Base-by-base conservation (phyloP, 169 alveolate species). In the Eimeria maxima region DNA sequence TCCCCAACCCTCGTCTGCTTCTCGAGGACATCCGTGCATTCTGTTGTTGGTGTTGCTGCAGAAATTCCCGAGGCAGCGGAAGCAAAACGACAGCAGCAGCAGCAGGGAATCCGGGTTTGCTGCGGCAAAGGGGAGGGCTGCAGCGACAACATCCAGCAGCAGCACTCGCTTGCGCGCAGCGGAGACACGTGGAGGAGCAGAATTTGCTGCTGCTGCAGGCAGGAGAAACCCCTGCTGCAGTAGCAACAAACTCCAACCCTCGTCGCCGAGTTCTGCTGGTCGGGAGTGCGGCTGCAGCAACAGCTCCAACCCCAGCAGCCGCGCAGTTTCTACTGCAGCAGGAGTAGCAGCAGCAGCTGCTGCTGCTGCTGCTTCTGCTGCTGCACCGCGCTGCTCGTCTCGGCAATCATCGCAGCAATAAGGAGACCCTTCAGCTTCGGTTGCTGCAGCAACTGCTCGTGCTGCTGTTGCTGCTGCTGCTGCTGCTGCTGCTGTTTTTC, bases 21-120 rank as follows among this genome's bases (percentile, higher is more conserved):
- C 16, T 14, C 6, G 60, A 53, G 60, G 20, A 53, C 60, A 53
- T 7, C 10, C 16, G 0, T 53, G 60, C 60, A 53, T 53, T 53
- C 60, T 14, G 60, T 14, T 45, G 65, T 45, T 24, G 65, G 73
- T n/a, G 69, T 44, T n/a, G 90, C 60, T 20, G 63, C 87, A 38
- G 33, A 38, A 55, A n/a, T 50, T 69, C 71, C 20, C 33, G 38
- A 80, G 14, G 53, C 90, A 80, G 50, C 90, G 90, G 42, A 80
- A 50, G 90, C 90, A 80, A 63, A 80, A 80, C 44, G 90, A 44
- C 44, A 80, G 90, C 90, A 80, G 90, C 90, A 80, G 90, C 71
- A 80, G 69, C 90, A 80, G 57, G 14, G 42, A 80, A 33, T 69
- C 20, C 20, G 90, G n/a, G 45, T 80, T 73, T 80, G 90, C 90